A percentile compares a stretch with the other conserved stretches of the same genome.
phyloP scores from a whole-genome alignment of 768 basidiomycete genomes.

The Boletus huronensis region DNA sequence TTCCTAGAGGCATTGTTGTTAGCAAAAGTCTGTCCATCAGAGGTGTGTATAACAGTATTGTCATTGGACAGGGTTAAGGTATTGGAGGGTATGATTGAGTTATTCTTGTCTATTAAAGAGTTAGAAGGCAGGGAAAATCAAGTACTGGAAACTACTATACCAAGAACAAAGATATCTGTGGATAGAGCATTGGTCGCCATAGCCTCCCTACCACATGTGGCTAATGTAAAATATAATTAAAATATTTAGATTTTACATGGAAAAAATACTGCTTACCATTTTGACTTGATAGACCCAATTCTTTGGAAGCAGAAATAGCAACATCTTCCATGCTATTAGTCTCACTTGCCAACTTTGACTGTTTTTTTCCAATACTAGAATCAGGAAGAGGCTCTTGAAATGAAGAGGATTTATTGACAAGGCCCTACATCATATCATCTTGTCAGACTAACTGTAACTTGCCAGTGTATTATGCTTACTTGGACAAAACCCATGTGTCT shows the following conservation, averaged over 20 bases:
- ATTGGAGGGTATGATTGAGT: not conserved
- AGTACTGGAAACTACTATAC: not conserved
- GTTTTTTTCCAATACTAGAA: not conserved
- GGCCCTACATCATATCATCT: not conserved
- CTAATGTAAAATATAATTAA: not conserved
- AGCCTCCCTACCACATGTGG: not conserved
- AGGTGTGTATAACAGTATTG: no score
- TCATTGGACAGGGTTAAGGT: no score
- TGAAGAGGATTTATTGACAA: not conserved
- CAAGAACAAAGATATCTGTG: rapidly evolving
- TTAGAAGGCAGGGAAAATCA: not conserved
- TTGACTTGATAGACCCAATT: not conserved
- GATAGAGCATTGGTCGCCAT: no score
- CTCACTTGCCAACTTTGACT: not conserved
- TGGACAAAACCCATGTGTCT: conserved; percentile 13
- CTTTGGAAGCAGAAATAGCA: not conserved
- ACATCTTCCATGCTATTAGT: not conserved
- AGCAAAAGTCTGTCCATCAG: no score
- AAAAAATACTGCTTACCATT: not conserved
- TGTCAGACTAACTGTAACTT: not conserved
- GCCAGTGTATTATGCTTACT: not conserved
- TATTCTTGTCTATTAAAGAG: not conserved
- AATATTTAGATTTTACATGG: not conserved
- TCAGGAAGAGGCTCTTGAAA: not conserved
- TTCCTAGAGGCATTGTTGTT: not conserved